Evolutionary conservation across 805 yeast species (phyloP).

Genomic region (Scheffersomyces coipomensis): DNA sequence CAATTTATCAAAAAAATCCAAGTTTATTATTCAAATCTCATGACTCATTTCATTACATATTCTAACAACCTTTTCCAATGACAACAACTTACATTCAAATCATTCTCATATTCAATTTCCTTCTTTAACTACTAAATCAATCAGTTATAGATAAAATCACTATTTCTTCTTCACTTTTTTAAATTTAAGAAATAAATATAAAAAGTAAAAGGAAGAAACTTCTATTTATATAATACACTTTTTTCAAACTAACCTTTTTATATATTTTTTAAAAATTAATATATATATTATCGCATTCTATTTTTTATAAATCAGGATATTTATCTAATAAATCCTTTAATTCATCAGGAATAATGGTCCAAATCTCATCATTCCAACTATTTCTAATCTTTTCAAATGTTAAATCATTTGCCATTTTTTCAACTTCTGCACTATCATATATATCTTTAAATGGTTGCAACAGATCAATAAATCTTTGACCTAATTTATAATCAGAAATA

Average conservation of each 20-base stretch:
- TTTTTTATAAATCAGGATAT: constrained; percentile 7
- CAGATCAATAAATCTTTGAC: constrained; percentile 18
- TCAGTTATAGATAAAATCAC: no score
- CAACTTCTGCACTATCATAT: constrained; percentile 6
- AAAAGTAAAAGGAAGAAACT: no score
- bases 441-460: constrained; percentile 9
- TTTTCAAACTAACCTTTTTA: no score
- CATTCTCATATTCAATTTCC: no score
- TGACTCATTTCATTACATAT: background rate
- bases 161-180: no score
- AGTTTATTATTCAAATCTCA: background rate
- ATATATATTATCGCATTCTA: background rate
- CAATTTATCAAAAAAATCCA: background rate
- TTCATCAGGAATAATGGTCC: constrained; percentile 35
- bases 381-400: constrained; percentile 14
- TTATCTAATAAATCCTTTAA: constrained; percentile 14
- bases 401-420: constrained; percentile 9
- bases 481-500: constrained; percentile 15
- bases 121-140: no score
- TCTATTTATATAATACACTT: no score
- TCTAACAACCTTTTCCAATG: no score
- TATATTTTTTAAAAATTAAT: constrained; percentile 1
- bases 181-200: no score
- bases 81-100: no score
- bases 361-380: constrained; percentile 17